A percentile compares a stretch with the other conserved stretches of the same genome.
phyloP scores from a whole-genome alignment of 2,329 filamentous ascomycete genomes.

The Botrytis pseudocinerea region DNA sequence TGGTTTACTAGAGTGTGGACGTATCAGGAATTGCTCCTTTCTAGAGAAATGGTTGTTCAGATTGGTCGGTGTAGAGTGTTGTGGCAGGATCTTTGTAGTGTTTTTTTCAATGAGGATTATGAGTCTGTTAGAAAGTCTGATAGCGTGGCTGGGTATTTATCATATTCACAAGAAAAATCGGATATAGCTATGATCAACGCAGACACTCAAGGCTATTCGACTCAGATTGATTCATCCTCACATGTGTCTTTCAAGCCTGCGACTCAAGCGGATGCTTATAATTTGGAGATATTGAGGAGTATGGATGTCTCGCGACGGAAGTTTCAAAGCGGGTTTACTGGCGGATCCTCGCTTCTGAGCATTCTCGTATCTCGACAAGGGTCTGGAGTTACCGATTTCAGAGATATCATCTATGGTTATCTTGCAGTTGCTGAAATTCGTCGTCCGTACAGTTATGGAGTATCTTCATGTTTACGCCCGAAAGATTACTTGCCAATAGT shows the following conservation, averaged over 20 bases:
- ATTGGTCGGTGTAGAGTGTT: not conserved
- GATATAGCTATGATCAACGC: not conserved
- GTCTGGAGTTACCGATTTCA: not conserved
- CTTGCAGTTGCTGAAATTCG: not conserved
- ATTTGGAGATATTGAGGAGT: not conserved
- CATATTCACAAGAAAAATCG: not conserved
- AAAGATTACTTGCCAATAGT: not conserved
- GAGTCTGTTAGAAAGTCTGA: not conserved
- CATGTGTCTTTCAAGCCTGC: not conserved
- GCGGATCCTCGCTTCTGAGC: not conserved
- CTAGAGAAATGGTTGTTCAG: not conserved
- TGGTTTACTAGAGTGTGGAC: conserved; percentile 5
- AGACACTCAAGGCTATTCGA: not conserved
- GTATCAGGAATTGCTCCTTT: conserved; percentile 1
- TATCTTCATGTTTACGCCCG: not conserved
- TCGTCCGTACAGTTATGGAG: not conserved
- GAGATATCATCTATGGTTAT: not conserved
- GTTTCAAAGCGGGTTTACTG: not conserved
- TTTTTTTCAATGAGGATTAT: not conserved
- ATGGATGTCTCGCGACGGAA: not conserved
- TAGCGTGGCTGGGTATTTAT: not conserved
- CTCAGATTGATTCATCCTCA: not conserved
- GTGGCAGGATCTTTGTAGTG: not conserved
- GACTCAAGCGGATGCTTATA: not conserved
- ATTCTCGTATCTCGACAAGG: not conserved